Conservation (phyloP, 192 early-diverging fungal species). For the Phlyctochytrium planicorne region DNA sequence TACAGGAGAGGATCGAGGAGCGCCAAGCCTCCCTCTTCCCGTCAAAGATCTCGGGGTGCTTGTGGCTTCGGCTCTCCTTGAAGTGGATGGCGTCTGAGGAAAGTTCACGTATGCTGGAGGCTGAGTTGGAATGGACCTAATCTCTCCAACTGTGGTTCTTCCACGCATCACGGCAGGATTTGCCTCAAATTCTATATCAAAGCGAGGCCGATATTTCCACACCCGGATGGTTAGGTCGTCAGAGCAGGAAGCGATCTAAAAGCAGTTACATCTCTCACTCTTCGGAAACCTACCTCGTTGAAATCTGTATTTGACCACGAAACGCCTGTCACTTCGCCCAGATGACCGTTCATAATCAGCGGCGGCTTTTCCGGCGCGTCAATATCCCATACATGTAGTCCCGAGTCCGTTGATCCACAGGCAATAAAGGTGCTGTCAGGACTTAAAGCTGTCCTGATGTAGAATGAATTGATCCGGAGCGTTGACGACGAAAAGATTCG, state of each 20-base stretch:
- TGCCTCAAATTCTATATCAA: conserved; percentile 10
- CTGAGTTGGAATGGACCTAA: too few relatives aligned
- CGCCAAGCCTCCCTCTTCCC: too few relatives aligned
- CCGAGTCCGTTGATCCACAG: conserved; percentile 65
- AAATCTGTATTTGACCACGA: conserved; percentile 62
- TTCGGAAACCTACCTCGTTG: conserved; percentile 41
- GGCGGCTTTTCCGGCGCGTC: conserved; percentile 42
- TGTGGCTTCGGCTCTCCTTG: too few relatives aligned
- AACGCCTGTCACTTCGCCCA: conserved; percentile 69
- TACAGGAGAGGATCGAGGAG: too few relatives aligned
- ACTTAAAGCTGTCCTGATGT: conserved; percentile 64
- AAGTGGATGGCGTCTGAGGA: too few relatives aligned
- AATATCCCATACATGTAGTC: conserved; percentile 73
- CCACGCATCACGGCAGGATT: background rate
- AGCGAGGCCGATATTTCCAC: conserved; percentile 51
- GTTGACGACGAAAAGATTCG: conserved; percentile 53
- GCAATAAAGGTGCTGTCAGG: conserved; percentile 73
- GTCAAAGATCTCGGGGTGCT: too few relatives aligned
- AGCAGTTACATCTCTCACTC: too few relatives aligned
- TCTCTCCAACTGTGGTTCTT: too few relatives aligned
- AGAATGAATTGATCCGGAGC: conserved; percentile 66
- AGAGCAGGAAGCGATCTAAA: conserved; percentile 69
- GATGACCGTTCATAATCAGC: conserved; percentile 62
- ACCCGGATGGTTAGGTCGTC: conserved; percentile 75
- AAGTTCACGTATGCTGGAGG: too few relatives aligned